Percentiles rank a stretch among this genome's conserved stretches.
Conservation (phyloP, 2,329 filamentous ascomycete species). For the Cladorrhinum sp. region DNA sequence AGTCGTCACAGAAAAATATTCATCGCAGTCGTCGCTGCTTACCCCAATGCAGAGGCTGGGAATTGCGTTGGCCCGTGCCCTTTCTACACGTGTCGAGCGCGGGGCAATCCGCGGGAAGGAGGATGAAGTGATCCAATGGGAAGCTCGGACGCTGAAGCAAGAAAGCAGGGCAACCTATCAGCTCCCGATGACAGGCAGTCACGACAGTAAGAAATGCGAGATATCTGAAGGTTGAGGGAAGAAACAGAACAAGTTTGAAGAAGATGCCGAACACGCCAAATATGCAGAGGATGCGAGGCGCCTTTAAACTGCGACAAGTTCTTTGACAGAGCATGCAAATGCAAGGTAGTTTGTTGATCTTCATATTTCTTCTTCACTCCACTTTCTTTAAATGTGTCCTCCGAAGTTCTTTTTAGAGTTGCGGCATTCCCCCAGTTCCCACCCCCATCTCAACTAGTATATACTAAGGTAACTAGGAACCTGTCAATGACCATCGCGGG, state of each 20-base stretch:
- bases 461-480: no score
- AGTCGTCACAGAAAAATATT: constrained; percentile 7
- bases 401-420: background rate
- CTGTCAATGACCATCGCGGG: no score
- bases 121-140: constrained; percentile 2
- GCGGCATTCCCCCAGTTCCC: background rate
- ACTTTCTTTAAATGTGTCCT: background rate
- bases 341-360: no score
- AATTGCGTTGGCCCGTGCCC: constrained; percentile 18
- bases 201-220: background rate
- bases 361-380: background rate
- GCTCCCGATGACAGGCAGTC: background rate
- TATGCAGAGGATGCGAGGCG: background rate
- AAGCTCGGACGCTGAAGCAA: background rate
- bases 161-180: constrained; percentile 10
- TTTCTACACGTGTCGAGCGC: constrained; percentile 24
- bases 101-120: constrained; percentile 5
- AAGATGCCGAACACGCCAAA: background rate
- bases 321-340: no score
- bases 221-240: background rate
- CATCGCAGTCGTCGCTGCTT: background rate
- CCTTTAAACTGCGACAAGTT: background rate
- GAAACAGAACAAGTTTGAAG: no score
- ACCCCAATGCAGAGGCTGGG: constrained; percentile 17
- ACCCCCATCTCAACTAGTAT: background rate